Conservation (phyloP, 352 stramenopile genomes). For the Globisporangium iwayamae region DNA sequence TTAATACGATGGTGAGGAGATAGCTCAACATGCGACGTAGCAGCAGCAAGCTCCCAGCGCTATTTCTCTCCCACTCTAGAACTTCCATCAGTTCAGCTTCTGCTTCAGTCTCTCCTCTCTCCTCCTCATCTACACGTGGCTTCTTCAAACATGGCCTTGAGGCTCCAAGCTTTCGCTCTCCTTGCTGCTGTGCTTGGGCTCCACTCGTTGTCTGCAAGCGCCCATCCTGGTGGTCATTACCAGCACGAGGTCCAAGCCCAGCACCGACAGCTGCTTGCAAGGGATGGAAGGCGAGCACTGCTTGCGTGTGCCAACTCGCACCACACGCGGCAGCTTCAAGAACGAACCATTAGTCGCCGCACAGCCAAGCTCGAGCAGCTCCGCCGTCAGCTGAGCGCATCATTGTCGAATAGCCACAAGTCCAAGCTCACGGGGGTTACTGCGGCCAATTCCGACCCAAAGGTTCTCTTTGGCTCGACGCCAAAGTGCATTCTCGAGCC, state of each 20-base stretch:
- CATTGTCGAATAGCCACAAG: constrained; percentile 7
- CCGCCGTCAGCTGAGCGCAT: not conserved
- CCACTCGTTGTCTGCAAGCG: not conserved
- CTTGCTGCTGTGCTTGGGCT: not conserved
- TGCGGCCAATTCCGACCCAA: not conserved
- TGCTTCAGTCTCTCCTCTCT: not conserved
- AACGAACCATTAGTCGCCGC: not conserved
- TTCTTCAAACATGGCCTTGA: not conserved
- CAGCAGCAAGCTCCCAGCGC: too few species aligned
- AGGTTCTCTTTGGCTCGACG: constrained; percentile 8
- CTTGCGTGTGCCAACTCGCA: constrained; percentile 3
- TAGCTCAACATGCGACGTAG: too few species aligned
- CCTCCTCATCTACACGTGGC: not conserved
- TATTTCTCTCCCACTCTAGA: too few species aligned
- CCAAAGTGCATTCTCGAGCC: constrained; percentile 15
- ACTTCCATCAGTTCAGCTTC: too few species aligned
- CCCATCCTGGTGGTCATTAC: not conserved
- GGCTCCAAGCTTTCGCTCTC: not conserved
- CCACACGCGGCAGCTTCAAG: constrained; percentile 8
- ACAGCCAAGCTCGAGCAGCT: constrained; percentile 4
- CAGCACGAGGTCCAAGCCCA: not conserved
- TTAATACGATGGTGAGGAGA: too few species aligned
- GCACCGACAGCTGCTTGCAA: constrained; percentile 7
- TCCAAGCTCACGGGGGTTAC: constrained; percentile 8
- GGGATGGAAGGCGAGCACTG: constrained; percentile 9